A percentile compares a stretch with the other conserved stretches of the same genome.
These are phyloP conservation scores for Xylariaceae sp. DNA, from an alignment of 2,329 filamentous ascomycete species.

Conservation along the genomic window DNA sequence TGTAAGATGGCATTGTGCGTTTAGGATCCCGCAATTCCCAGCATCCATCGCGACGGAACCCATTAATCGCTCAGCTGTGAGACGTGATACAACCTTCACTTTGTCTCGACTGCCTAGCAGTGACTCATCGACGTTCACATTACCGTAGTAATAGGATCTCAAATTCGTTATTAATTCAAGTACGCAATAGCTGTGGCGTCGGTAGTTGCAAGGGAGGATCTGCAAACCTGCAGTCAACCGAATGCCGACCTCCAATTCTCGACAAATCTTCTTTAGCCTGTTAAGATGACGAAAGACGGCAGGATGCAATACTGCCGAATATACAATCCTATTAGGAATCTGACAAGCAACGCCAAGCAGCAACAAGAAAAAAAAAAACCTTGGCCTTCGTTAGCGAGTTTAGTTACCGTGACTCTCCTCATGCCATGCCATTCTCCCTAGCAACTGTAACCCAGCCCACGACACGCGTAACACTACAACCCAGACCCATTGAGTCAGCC, in stretches of 20 bases:
- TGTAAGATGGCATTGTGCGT: too few relatives aligned
- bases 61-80: too few relatives aligned
- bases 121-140: too few relatives aligned
- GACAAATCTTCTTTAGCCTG: not conserved
- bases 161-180: not conserved
- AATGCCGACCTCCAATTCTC: too few relatives aligned
- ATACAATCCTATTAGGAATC: not conserved
- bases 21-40: too few relatives aligned
- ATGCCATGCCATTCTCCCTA: not conserved
- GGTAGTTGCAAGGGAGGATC: conserved; percentile 16
- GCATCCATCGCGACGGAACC: too few relatives aligned
- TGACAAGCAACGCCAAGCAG: not conserved
- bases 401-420: not conserved
- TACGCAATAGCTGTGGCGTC: not conserved
- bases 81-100: too few relatives aligned
- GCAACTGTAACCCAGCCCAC: not conserved
- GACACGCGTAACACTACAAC: not conserved
- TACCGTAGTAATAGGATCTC: not conserved
- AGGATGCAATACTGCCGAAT: too few relatives aligned
- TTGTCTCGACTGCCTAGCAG: too few relatives aligned
- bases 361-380: not conserved
- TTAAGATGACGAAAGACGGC: not conserved
- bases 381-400: not conserved
- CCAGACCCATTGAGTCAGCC: not conserved
- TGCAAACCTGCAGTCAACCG: conserved; percentile 12